Percentiles rank a stretch among this genome's conserved stretches.
Conservation (phyloP, 2,329 filamentous ascomycete species). For the Paracoccidioides brasiliensis region DNA sequence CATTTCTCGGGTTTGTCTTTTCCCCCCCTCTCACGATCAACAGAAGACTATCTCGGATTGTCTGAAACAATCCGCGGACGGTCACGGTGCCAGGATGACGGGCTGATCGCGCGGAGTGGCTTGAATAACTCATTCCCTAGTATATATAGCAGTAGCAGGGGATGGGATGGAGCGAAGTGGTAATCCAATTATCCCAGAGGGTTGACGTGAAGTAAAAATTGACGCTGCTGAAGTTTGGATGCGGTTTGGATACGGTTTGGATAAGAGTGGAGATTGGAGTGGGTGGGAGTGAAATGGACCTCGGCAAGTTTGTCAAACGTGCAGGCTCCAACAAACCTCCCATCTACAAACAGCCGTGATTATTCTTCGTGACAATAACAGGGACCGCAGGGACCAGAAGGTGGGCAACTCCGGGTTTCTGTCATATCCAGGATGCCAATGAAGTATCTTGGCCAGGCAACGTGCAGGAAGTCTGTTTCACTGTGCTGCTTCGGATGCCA, state of each 20-base stretch:
- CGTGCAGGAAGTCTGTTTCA: background rate
- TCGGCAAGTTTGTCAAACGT: too few species aligned
- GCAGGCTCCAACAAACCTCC: too few species aligned
- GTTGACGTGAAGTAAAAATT: background rate
- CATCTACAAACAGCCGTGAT: too few species aligned
- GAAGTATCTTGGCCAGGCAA: background rate
- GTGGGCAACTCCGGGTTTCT: background rate
- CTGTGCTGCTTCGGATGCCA: background rate
- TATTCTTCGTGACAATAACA: too few species aligned
- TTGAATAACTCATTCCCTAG: background rate
- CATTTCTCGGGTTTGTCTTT: background rate
- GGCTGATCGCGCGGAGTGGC: background rate
- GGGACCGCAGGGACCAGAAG: background rate
- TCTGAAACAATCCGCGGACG: background rate
- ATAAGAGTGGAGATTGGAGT: too few species aligned
- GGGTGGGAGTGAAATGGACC: too few species aligned
- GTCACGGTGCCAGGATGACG: background rate
- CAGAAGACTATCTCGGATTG: background rate
- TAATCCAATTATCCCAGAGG: background rate
- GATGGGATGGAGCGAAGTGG: background rate
- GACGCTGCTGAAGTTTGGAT: too few species aligned
- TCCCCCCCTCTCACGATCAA: background rate
- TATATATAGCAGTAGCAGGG: background rate
- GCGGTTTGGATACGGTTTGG: too few species aligned
- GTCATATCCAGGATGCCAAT: background rate